Base-by-base conservation (phyloP, 2,329 filamentous ascomycete genomes). In the Colletotrichum tamarilloi region DNA sequence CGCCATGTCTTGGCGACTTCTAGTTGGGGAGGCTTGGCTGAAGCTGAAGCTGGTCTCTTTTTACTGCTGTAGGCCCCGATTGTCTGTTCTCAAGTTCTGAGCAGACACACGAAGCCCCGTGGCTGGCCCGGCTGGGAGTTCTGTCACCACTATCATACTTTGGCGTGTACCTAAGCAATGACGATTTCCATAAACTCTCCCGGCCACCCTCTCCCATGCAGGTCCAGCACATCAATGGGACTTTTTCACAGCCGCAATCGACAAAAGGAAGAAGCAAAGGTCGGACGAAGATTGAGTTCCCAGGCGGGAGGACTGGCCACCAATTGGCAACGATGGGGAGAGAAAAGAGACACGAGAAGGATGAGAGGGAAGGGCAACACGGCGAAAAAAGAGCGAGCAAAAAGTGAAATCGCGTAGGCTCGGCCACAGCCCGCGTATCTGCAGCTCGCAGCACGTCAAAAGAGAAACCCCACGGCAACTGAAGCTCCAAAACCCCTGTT, bases 401-500 rank as follows among this genome's bases (percentile, higher is more conserved):
- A 42, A n/a, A 53, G 42, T 49, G 42, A 49, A 49, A n/a, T 49
- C 19, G 42, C 42, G 22, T 6, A 52, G n/a, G n/a, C 26, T 38
- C 30, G 62, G 49, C 63, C 68, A 71, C 35, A 35, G 38, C 68
- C 59, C 46, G 57, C 63, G 30, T 70, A 52, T 67, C 52, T 32
- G 60, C 59, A 60, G 57, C 69, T 69, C 59, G 66, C 42, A 73
- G 67, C 70, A 73, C 70, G 66, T 70, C 70, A 73, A 63, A 19
- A 49, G 42, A 49, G 42, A 49, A 56, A 56, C 70, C 70, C 70
- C 70, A 73, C 70, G 70, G 60, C 70, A 73, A 67, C 52, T 62
- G 62, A 70, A 73, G 70, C 70, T 73, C 66, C 59, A 60, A 58
- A 56, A 38, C 57, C 70, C 67, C 56, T 73, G 67, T 35, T 60